phyloP scores from a whole-genome alignment of 2,329 filamentous ascomycete genomes.

The Nemania diffusa region DNA sequence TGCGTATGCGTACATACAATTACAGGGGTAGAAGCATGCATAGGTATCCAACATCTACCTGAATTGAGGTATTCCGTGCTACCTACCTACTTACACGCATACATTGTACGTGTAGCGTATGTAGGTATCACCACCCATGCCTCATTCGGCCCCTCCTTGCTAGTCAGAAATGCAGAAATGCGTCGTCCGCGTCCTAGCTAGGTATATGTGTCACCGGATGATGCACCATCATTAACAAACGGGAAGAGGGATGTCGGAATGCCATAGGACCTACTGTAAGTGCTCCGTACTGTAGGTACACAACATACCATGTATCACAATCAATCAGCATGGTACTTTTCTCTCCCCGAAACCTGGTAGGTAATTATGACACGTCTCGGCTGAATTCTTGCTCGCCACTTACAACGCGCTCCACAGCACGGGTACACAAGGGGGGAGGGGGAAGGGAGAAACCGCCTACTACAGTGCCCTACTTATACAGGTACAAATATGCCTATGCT shows the following conservation, averaged over 20 bases:
- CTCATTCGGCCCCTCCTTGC: slow-evolving; percentile 1
- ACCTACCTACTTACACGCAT: too few species aligned
- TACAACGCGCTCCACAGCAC: not conserved
- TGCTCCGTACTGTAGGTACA: too few species aligned
- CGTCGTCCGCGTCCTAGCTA: not conserved
- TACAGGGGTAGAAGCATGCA: not conserved
- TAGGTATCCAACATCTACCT: slow-evolving; percentile 7
- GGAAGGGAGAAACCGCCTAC: not conserved
- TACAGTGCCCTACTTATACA: too few species aligned
- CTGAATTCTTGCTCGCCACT: slow-evolving; percentile 27
- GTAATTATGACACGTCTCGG: slow-evolving; percentile 27
- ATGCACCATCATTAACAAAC: slow-evolving; percentile 7
- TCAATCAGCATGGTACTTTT: slow-evolving; percentile 19
- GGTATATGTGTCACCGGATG: slow-evolving; percentile 13
- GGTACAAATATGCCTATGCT: not conserved
- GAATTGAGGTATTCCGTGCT: too few species aligned
- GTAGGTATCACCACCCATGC: slow-evolving; percentile 4
- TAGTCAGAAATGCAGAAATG: not conserved
- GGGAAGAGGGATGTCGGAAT: not conserved
- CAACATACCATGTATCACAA: not conserved
- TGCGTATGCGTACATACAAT: too few species aligned
- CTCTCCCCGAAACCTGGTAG: slow-evolving; percentile 28
- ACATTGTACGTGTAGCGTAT: too few species aligned
- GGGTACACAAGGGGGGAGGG: not conserved
- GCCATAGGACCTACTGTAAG: not conserved